Conservation (phyloP, 2,329 filamentous ascomycete species). For the Ophiostoma quercus region DNA sequence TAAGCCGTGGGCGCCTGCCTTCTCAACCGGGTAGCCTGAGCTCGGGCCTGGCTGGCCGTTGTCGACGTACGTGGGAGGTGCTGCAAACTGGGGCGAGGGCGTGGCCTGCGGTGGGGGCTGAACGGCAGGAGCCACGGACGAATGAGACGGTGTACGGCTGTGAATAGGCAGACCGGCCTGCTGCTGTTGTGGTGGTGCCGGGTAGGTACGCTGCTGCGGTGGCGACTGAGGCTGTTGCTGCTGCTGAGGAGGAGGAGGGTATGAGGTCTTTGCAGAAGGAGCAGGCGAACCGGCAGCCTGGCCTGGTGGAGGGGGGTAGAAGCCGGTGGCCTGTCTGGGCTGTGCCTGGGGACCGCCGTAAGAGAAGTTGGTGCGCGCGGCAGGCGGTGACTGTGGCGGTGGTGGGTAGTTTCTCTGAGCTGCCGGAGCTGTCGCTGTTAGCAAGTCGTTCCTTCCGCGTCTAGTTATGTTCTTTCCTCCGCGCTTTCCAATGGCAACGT, state of each 20-base stretch:
- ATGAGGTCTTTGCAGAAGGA: constrained; percentile 32
- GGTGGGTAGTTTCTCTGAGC: constrained; percentile 34
- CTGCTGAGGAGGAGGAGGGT: constrained; percentile 34
- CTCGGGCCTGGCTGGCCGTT: constrained; percentile 19
- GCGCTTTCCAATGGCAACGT: background rate
- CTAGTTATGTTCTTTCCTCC: background rate
- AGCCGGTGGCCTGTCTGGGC: constrained; percentile 30
- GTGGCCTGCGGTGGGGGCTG: constrained; percentile 23
- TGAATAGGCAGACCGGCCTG: constrained; percentile 34
- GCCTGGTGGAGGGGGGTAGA: constrained; percentile 35
- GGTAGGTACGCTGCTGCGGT: constrained; percentile 33
- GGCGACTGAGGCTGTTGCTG: constrained; percentile 26
- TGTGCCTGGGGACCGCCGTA: constrained; percentile 32
- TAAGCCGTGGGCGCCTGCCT: constrained; percentile 23
- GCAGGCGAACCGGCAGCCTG: constrained; percentile 32
- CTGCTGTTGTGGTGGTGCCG: constrained; percentile 28
- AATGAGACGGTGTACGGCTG: constrained; percentile 34
- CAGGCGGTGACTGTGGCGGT: constrained; percentile 37
- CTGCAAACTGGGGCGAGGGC: constrained; percentile 29
- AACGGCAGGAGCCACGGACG: constrained; percentile 17
- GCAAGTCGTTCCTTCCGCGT: background rate
- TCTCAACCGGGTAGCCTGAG: constrained; percentile 33
- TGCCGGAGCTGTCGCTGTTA: constrained; percentile 21
- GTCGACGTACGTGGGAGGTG: constrained; percentile 33
- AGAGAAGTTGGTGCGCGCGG: constrained; percentile 36